A percentile compares a stretch with the other conserved stretches of the same genome.
Conservation (phyloP, 2,329 filamentous ascomycete species). For the Diaporthe ampelina region DNA sequence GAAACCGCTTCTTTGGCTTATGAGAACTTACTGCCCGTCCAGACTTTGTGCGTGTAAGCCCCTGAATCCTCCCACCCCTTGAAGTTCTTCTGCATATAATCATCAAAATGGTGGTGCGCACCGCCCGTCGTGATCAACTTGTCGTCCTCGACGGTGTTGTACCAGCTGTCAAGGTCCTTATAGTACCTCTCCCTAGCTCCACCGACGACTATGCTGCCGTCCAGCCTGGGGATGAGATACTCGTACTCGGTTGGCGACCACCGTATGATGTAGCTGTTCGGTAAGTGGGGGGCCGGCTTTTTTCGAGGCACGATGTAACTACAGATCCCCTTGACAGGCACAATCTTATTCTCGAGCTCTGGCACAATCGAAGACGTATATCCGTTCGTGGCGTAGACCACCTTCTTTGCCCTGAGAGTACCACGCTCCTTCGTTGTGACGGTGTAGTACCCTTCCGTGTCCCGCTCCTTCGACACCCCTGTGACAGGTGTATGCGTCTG, state of each 20-base stretch:
- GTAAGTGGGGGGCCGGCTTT: slow-evolving; percentile 38
- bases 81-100: slow-evolving; percentile 61
- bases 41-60: slow-evolving; percentile 53
- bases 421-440: slow-evolving; percentile 43
- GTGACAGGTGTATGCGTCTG: slow-evolving; percentile 48
- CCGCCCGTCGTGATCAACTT: slow-evolving; percentile 51
- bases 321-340: slow-evolving; percentile 51
- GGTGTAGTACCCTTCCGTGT: slow-evolving; percentile 42
- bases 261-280: slow-evolving; percentile 45
- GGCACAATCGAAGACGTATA: slow-evolving; percentile 51
- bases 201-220: slow-evolving; percentile 59
- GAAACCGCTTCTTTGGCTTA: accelerated
- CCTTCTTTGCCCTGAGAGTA: slow-evolving; percentile 42
- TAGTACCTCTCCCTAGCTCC: slow-evolving; percentile 55
- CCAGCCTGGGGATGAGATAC: slow-evolving; percentile 57
- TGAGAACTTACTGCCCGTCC: slow-evolving; percentile 56
- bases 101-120: slow-evolving; percentile 57
- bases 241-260: slow-evolving; percentile 45
- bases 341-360: slow-evolving; percentile 49
- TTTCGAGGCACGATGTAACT: slow-evolving; percentile 41
- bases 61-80: slow-evolving; percentile 60
- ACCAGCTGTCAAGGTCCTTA: slow-evolving; percentile 55
- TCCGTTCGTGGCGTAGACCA: slow-evolving; percentile 53
- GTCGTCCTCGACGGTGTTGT: slow-evolving; percentile 58
- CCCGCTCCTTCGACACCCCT: slow-evolving; percentile 41